phyloP scores from a whole-genome alignment of 352 stramenopile species.

The Globisporangium cederbergense region DNA sequence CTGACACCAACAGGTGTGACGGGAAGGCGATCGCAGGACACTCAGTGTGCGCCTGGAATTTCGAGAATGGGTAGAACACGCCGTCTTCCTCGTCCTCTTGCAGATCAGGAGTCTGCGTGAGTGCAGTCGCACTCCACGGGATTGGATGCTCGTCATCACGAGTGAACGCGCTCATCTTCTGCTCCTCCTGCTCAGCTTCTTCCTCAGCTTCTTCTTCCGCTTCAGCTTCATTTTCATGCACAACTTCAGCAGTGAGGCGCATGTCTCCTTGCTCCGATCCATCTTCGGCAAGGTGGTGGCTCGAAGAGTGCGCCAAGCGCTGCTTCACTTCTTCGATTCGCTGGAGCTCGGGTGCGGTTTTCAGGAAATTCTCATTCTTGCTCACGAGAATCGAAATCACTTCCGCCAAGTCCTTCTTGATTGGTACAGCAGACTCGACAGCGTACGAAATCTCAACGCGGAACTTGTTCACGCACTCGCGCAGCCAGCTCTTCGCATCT shows the following conservation, averaged over 20 bases:
- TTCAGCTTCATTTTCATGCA: slow-evolving; percentile 89
- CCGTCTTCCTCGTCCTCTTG: slow-evolving; percentile 38
- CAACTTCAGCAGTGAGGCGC: slow-evolving; percentile 79
- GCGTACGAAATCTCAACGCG: slow-evolving; percentile 81
- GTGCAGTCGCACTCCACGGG: slow-evolving; percentile 60
- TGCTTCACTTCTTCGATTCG: slow-evolving; percentile 59
- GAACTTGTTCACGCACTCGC: slow-evolving; percentile 70
- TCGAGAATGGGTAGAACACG: slow-evolving; percentile 74
- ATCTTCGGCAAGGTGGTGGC: slow-evolving; percentile 36
- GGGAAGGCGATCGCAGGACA: slow-evolving; percentile 78
- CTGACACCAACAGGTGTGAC: slow-evolving; percentile 64
- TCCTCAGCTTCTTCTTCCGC: slow-evolving; percentile 87
- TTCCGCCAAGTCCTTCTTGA: slow-evolving; percentile 67
- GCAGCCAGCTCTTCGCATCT: slow-evolving; percentile 43
- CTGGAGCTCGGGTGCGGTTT: slow-evolving; percentile 40
- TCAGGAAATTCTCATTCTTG: slow-evolving; percentile 60
- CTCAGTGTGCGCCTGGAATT: slow-evolving; percentile 74
- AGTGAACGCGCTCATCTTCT: slow-evolving; percentile 90
- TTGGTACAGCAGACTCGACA: slow-evolving; percentile 56
- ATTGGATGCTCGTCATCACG: slow-evolving; percentile 87
- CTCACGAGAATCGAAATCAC: slow-evolving; percentile 58
- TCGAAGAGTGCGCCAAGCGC: slow-evolving; percentile 57
- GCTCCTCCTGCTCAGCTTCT: slow-evolving; percentile 87
- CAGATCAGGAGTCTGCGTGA: slow-evolving; percentile 22
- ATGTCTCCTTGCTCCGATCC: slow-evolving; percentile 66